These are phyloP conservation scores for Cercophora samala DNA, from an alignment of 495 filamentous ascomycete species.

Conservation along the genomic window DNA sequence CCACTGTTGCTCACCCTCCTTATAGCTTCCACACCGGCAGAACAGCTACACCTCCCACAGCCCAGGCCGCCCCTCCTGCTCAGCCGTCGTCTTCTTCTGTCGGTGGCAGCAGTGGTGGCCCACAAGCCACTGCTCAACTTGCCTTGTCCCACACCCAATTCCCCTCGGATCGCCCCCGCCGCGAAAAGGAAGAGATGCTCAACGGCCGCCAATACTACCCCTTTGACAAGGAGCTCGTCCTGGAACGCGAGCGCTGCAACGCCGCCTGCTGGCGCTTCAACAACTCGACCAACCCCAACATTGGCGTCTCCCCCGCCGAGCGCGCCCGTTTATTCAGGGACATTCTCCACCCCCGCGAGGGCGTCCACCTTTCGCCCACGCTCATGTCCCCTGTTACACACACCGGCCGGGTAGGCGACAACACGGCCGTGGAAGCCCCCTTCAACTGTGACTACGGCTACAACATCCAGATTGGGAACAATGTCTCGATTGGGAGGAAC, in stretches of 20 bases:
- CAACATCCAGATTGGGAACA: conserved; percentile 83
- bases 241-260: conserved; percentile 85
- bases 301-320: conserved; percentile 72
- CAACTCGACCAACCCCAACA: conserved; percentile 74
- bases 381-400: conserved; percentile 46
- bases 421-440: conserved; percentile 79
- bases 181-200: conserved; percentile 94
- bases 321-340: conserved; percentile 76
- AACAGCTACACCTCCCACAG: conserved; percentile 40
- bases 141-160: conserved; percentile 54
- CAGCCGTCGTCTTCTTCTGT: conserved; percentile 27
- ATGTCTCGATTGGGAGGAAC: conserved; percentile 80
- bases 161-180: conserved; percentile 46
- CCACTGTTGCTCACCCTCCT: conserved; percentile 26
- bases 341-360: conserved; percentile 55
- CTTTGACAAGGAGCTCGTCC: conserved; percentile 70
- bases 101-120: conserved; percentile 21
- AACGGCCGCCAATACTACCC: conserved; percentile 76
- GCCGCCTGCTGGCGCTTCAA: conserved; percentile 86
- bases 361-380: conserved; percentile 46
- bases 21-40: conserved; percentile 44
- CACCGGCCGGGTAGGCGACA: conserved; percentile 67
- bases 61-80: conserved; percentile 30
- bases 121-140: conserved; percentile 58
- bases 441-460: conserved; percentile 96